Evolutionary conservation across 176 grass and related monocot genomes (phyloP).

Genomic region (Melocanna baccifera): DNA sequence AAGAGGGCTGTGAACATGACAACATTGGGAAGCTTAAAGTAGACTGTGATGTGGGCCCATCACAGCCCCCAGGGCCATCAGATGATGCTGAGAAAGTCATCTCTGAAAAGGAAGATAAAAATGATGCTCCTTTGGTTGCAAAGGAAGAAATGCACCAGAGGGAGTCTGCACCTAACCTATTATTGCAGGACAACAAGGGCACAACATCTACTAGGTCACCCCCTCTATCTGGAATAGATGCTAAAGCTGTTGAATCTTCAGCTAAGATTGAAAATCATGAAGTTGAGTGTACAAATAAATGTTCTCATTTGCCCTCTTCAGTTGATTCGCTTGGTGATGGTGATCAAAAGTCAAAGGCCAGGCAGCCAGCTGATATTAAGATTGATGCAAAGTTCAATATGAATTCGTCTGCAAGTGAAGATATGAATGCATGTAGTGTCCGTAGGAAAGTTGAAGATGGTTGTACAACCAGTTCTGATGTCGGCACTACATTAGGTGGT

Average conservation of each 20-base stretch:
- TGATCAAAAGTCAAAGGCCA: conserved; percentile 27
- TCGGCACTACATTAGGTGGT: conserved; percentile 11
- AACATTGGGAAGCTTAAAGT: conserved; percentile 39
- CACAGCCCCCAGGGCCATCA: conserved; percentile 31
- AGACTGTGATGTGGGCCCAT: conserved; percentile 32
- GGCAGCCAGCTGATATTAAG: not conserved
- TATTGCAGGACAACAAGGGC: not conserved
- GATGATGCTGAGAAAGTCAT: conserved; percentile 40
- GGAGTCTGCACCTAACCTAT: not conserved
- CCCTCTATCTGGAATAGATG: not conserved
- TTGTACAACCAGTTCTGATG: conserved; percentile 23
- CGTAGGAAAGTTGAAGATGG: conserved; percentile 47
- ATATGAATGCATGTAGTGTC: not conserved
- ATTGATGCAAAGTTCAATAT: conserved; percentile 1
- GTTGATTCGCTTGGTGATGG: conserved; percentile 29
- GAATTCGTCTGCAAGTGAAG: conserved; percentile 20
- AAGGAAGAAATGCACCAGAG: conserved; percentile 5
- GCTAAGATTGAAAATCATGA: conserved; percentile 32
- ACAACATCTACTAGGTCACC: conserved; percentile 13
- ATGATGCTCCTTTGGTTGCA: conserved; percentile 4
- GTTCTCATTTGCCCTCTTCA: not conserved
- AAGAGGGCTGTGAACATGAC: conserved; percentile 36
- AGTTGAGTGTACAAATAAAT: not conserved
- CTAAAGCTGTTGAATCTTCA: conserved; percentile 39
- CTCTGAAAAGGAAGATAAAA: conserved; percentile 34